Percentiles rank a stretch among this genome's conserved stretches.
These are phyloP conservation scores for Cladobotryum protrusum DNA, from an alignment of 2,329 filamentous ascomycete genomes.

Conservation along the genomic window DNA sequence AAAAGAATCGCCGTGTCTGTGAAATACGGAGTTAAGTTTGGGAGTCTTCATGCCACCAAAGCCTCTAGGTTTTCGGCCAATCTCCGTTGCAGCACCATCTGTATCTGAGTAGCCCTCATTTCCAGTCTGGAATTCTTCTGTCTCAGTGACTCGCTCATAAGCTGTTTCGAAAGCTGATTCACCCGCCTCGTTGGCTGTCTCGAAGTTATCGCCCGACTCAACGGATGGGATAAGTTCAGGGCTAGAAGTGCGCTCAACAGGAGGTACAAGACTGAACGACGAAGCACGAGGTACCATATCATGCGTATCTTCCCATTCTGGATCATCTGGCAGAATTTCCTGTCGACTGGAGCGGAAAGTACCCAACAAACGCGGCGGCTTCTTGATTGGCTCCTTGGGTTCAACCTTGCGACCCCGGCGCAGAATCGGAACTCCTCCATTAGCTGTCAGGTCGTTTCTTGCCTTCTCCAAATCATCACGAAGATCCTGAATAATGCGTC, in stretches of 20 bases:
- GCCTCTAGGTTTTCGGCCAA: slow-evolving; percentile 55
- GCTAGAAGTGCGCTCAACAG: not conserved
- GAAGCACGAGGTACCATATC: slow-evolving; percentile 23
- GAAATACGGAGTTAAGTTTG: slow-evolving; percentile 31
- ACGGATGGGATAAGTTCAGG: slow-evolving; percentile 19
- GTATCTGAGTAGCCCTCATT: slow-evolving; percentile 70
- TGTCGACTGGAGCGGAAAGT: slow-evolving; percentile 66
- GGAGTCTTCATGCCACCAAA: slow-evolving; percentile 37
- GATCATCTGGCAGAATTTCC: slow-evolving; percentile 70
- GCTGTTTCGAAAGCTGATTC: slow-evolving; percentile 60
- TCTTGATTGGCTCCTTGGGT: slow-evolving; percentile 73
- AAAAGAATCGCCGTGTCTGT: slow-evolving; percentile 54
- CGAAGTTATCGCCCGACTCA: slow-evolving; percentile 63
- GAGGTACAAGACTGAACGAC: slow-evolving; percentile 2
- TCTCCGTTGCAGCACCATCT: slow-evolving; percentile 86
- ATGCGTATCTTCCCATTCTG: slow-evolving; percentile 81
- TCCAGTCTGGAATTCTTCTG: slow-evolving; percentile 93
- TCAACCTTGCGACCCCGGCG: slow-evolving; percentile 59
- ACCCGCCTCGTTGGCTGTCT: slow-evolving; percentile 72
- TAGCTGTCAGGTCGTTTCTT: slow-evolving; percentile 41
- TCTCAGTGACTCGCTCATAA: slow-evolving; percentile 79
- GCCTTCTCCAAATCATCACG: slow-evolving; percentile 81
- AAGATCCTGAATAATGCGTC: slow-evolving; percentile 89
- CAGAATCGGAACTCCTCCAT: slow-evolving; percentile 36
- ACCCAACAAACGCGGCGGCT: slow-evolving; percentile 71